phyloP scores from a whole-genome alignment of 2,329 filamentous ascomycete genomes.

The Paracoccidioides lutzii region DNA sequence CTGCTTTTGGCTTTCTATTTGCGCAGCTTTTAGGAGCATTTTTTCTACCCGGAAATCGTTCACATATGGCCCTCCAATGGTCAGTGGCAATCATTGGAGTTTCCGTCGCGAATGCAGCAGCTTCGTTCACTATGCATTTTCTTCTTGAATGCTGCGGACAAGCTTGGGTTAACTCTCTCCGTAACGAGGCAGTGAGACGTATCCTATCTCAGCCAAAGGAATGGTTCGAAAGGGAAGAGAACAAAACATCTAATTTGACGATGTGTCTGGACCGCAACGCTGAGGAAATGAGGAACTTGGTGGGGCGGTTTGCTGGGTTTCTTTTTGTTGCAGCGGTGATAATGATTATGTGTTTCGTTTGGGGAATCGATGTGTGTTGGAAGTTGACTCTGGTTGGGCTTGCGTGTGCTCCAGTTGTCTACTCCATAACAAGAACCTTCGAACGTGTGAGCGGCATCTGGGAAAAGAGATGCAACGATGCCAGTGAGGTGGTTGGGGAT shows the following conservation, averaged over 20 bases:
- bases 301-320: slow-evolving; percentile 64
- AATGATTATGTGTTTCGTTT: slow-evolving; percentile 54
- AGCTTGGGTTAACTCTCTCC: slow-evolving; percentile 61
- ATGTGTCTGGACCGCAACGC: slow-evolving; percentile 67
- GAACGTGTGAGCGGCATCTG: slow-evolving; percentile 54
- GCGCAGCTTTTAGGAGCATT: slow-evolving; percentile 60
- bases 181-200: slow-evolving; percentile 52
- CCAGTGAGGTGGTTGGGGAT: slow-evolving; percentile 45
- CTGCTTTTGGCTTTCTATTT: slow-evolving; percentile 64
- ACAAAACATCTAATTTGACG: slow-evolving; percentile 51
- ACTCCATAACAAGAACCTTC: slow-evolving; percentile 52
- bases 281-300: slow-evolving; percentile 74
- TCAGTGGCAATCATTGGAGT: slow-evolving; percentile 57
- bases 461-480: slow-evolving; percentile 56
- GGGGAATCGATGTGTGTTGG: slow-evolving; percentile 66
- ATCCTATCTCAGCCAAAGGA: slow-evolving; percentile 62
- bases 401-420: slow-evolving; percentile 53
- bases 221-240: slow-evolving; percentile 63
- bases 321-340: slow-evolving; percentile 55
- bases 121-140: slow-evolving; percentile 55
- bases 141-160: slow-evolving; percentile 60
- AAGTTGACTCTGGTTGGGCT: slow-evolving; percentile 67
- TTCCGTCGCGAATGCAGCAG: slow-evolving; percentile 51
- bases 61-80: slow-evolving; percentile 48
- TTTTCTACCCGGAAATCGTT: slow-evolving; percentile 41